Evolutionary conservation across 1,284 basidiomycete genomes (phyloP), one percentile per base, ranked within the genome.

Genomic region (Agaricales sp.): DNA sequence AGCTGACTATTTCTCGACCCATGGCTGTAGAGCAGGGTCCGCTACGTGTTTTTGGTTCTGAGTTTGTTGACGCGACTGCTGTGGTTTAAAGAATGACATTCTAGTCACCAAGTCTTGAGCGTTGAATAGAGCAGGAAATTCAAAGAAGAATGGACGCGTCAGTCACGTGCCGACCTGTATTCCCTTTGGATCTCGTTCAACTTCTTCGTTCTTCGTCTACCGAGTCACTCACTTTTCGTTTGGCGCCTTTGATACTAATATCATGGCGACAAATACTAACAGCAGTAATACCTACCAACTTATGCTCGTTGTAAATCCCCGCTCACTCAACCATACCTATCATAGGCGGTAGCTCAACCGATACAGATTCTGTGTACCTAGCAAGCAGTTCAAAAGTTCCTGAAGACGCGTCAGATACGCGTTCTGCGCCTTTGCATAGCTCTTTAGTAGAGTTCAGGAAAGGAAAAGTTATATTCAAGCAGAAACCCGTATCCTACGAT

Each of bases 1-100:
- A 13, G 64, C 73, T 48, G 47, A 92, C 92, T 97, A 98, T 79
- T 97, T 97, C 69, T 98, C 94, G 0, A 98, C 92, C 94, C 94
- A 98, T 53, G 94, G 94, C 62, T 96, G 91, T 26, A 85, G 64
- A 37, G 74, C 74, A 2, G 82, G 79, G 54, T 84, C 80, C 13
- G 72, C 64, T 0, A 61, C 54, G 25, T 70, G 70, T 56, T 73
- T 72, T 22, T 65, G 59, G 1, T 63, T 55, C 50, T n/a, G 71
- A 60, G 55, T 71, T 68, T 48, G 66, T 57, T 54, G 67, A 66
- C 49, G 64, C 58, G 45, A 63, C 58, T 59, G 59, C 45, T 69
- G 64, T 14, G 62, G 64, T 52, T 76, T 70, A 59, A 88, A 85
- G 71, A 87, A 85, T 47, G 72, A 70, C 79, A 82, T 82, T 52